Conservation (phyloP, 2,329 filamentous ascomycete genomes). For the Arthrobotrys megalospora region DNA sequence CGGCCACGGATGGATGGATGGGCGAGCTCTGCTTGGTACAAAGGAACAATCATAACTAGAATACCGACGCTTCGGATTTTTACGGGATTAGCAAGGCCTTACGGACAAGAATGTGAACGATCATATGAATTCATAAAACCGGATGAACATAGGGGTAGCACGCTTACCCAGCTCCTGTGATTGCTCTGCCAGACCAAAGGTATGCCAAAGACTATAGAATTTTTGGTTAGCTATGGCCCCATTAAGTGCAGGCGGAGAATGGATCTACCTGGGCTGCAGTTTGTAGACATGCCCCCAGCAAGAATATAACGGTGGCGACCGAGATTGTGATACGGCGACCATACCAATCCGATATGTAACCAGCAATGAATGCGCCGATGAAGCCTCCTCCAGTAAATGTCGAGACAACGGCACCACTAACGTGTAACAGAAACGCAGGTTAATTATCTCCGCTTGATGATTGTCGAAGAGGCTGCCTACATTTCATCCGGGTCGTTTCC, state of each 20-base stretch:
- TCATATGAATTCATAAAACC: no score
- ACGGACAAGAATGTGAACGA: neutral
- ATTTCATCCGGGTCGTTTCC: conserved; percentile 61
- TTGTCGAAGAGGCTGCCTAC: neutral
- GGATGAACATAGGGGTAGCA: conserved; percentile 61
- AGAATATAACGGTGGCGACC: conserved; percentile 79
- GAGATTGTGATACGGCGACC: conserved; percentile 81
- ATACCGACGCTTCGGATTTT: conserved; percentile 71
- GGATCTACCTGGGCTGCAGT: conserved; percentile 73
- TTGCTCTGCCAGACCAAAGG: conserved; percentile 78
- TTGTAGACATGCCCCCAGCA: conserved; percentile 80
- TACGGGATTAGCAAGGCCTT: neutral
- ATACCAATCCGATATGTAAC: conserved; percentile 75
- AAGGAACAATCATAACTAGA: conserved; percentile 76
- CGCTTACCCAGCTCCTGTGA: conserved; percentile 77
- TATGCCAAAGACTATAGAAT: conserved; percentile 69
- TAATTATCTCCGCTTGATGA: neutral
- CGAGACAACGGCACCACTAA: conserved; percentile 80
- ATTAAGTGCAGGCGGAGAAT: conserved; percentile 62
- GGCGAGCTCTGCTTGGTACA: conserved; percentile 84
- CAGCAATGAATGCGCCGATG: conserved; percentile 77
- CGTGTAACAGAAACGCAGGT: neutral
- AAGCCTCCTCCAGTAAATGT: conserved; percentile 84
- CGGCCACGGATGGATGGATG: conserved; percentile 83
- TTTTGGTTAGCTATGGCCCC: neutral